Conservation (phyloP, 257 asterid species). For the Solanum chilense region DNA sequence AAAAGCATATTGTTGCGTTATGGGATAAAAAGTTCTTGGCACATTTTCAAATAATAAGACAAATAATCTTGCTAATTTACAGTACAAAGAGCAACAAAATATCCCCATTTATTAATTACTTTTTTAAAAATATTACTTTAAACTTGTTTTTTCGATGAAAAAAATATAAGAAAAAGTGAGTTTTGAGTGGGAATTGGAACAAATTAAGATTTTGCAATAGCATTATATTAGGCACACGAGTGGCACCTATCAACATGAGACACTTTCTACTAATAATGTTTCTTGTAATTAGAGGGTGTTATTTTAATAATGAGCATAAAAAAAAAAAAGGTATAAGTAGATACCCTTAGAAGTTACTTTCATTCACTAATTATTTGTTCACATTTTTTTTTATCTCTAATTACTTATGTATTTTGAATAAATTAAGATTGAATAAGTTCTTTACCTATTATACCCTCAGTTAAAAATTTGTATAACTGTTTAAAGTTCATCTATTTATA, state of each 20-base stretch:
- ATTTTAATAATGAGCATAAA: too few species aligned
- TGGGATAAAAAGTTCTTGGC: neutral
- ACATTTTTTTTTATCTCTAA: accelerated
- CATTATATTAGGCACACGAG: neutral
- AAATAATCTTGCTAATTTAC: neutral
- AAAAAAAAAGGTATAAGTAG: too few species aligned
- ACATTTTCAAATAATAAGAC: neutral
- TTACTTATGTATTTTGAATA: too few species aligned
- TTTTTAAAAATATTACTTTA: neutral
- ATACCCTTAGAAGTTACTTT: too few species aligned
- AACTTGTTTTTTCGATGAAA: neutral
- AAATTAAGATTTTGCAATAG: neutral
- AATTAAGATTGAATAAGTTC: too few species aligned
- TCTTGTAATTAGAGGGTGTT: neutral
- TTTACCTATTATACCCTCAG: too few species aligned
- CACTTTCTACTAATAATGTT: neutral
- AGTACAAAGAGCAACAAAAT: neutral
- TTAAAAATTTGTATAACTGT: too few species aligned
- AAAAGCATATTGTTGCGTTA: neutral
- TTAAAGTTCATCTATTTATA: too few species aligned
- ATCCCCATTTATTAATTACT: neutral
- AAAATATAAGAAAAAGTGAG: neutral
- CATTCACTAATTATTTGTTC: too few species aligned
- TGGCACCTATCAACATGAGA: neutral
- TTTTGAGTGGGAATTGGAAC: neutral